These are phyloP conservation scores for Stenocarpella maydis DNA, from an alignment of 2,329 filamentous ascomycete species.

Conservation along the genomic window DNA sequence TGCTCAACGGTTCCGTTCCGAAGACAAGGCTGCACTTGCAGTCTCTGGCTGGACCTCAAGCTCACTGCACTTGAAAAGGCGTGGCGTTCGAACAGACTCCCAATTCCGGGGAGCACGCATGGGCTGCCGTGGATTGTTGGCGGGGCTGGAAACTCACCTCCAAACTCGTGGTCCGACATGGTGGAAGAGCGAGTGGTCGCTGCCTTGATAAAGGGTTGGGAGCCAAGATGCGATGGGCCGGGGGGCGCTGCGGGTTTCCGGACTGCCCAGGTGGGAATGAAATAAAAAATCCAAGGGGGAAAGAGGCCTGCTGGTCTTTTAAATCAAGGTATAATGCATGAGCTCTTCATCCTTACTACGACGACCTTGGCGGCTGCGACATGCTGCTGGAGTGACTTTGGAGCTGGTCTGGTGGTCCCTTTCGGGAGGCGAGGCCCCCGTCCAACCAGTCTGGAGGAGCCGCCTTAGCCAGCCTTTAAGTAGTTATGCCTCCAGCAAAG, in stretches of 20 bases:
- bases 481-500: conserved; percentile 29
- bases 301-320: not conserved
- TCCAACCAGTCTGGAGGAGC: conserved; percentile 21
- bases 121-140: not conserved
- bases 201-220: not conserved
- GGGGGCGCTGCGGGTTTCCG: not conserved
- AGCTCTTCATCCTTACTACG: conserved; percentile 31
- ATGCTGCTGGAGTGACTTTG: conserved; percentile 1
- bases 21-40: not conserved
- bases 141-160: conserved; percentile 55
- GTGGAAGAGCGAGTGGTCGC: conserved; percentile 36
- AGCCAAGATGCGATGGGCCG: not conserved
- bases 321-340: conserved; percentile 24
- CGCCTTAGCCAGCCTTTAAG: conserved; percentile 33
- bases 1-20: not conserved
- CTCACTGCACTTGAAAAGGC: too few relatives aligned
- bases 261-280: not conserved
- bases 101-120: not conserved
- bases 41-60: not conserved
- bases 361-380: conserved; percentile 19
- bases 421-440: conserved; percentile 20
- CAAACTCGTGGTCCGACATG: conserved; percentile 75
- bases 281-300: not conserved
- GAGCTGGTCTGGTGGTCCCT: conserved; percentile 12
- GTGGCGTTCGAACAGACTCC: not conserved